Evolutionary conservation across 2,329 filamentous ascomycete species (phyloP), one percentile per base, ranked within the genome.

Genomic region (Pseudocercospora vitis): DNA sequence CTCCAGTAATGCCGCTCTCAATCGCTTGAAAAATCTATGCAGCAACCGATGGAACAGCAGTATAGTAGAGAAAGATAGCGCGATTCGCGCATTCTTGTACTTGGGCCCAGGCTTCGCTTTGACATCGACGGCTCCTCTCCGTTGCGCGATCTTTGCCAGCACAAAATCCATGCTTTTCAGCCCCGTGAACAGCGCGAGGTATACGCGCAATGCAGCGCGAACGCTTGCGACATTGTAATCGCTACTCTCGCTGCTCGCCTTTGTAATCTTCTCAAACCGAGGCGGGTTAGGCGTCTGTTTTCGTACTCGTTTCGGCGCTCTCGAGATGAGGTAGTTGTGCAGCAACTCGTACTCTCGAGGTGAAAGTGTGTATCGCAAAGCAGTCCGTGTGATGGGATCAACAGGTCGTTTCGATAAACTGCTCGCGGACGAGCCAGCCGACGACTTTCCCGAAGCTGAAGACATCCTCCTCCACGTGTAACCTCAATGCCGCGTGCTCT

Each of bases 31-130:
- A 78, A 97, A 96, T 55, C 92, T 89, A 74, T 92, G 90, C 21
- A 97, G 83, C 1, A 96, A 78, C 24, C 94, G 85, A 70, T 99
- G 94, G 57, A 95, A 83, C 37, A 97, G 83, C 16, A 97, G 80
- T 59, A 96, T 90, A 2, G 88, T 81, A 12, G 91, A 91, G 11
- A 96, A 79, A 0, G 90, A 94, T 7, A 91, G 77, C 0, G 91
- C 92, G 7, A 96, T 78, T 51, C 91, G 83, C 47, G 94, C 76
- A 19, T 88, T 87, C 0, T 85, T 78, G 58, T 66, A 62, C 39
- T 56, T 58, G 14, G 61, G 58, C 19, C 50, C 50, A 37, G 46
- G 32, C 39, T 49, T 44, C 33, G 47, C 49, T 12, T 51, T 49
- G n/a, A 46, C 42, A 1, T 42, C 40, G 18, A 52, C 57, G 5